Evolutionary conservation across 2,329 filamentous ascomycete genomes (phyloP).

Genomic region (Clonostachys byssicola): DNA sequence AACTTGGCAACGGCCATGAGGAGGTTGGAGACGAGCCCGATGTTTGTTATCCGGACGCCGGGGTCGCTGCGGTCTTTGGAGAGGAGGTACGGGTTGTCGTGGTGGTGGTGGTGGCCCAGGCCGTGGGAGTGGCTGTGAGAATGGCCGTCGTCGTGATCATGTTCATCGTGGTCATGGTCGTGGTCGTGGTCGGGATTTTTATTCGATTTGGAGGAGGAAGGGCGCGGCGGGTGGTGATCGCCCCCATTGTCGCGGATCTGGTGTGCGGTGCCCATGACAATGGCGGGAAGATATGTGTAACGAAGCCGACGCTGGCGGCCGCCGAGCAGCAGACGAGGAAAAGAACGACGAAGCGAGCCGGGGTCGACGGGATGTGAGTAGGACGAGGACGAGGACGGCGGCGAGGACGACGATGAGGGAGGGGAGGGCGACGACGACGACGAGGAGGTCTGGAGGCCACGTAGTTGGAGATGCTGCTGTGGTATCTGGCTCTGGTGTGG

Average conservation of each 20-base stretch:
- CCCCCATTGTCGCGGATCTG: conserved; percentile 22
- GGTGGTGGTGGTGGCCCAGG: conserved; percentile 69
- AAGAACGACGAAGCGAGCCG: not conserved
- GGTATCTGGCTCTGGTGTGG: not conserved
- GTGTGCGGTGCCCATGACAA: conserved; percentile 18
- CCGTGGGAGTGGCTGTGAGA: conserved; percentile 44
- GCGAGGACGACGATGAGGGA: conserved; percentile 8
- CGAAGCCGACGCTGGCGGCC: conserved; percentile 11
- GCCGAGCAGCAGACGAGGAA: conserved; percentile 13
- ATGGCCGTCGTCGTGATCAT: conserved; percentile 44
- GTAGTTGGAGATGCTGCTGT: conserved; percentile 1
- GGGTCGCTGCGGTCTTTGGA: conserved; percentile 76
- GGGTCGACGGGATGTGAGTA: not conserved
- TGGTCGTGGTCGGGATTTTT: conserved; percentile 12
- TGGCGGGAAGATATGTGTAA: conserved; percentile 5
- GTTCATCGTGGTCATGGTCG: conserved; percentile 22
- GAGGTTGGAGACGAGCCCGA: conserved; percentile 72
- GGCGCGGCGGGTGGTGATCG: conserved; percentile 4
- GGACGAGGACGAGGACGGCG: not conserved
- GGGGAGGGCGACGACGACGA: conserved; percentile 2
- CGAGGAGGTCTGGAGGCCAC: conserved; percentile 3
- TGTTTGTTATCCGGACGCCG: conserved; percentile 57
- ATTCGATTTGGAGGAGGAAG: conserved; percentile 5
- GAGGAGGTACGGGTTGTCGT: conserved; percentile 90
- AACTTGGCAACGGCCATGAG: conserved; percentile 94